Base-by-base conservation (phyloP, 257 asterid genomes). In the Rehmannia glutinosa region DNA sequence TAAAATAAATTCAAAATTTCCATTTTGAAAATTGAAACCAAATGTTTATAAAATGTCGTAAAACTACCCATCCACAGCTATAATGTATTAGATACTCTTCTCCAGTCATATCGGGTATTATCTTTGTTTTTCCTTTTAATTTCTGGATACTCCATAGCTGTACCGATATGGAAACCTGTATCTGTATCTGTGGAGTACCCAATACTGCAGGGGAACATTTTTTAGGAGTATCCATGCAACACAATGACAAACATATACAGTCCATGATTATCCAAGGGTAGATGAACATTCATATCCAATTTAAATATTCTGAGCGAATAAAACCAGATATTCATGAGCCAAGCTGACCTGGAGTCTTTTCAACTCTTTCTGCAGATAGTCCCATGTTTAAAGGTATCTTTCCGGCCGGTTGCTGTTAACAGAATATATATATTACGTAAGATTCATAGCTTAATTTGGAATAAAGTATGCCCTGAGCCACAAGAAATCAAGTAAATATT, bases 341-440 rank as follows among this genome's bases (percentile, higher is more conserved):
- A 58, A 73, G 62, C 77, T 63, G 64, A 83, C 96, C 97, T 76
- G 96, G 87, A 43, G 84, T 79, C 78, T 77, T 89, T 65, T 83
- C 90, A 59, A 69, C 77, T 82, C 87, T 81, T 53, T 87, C 95
- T 27, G 75, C 78, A 25, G 93, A 61, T 67, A 89, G 84, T 46
- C 91, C 95, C 0, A 83, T 82, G 68, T 87, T 82, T 64, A 81
- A 53, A 65, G 93, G 84, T 69, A 80, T 59, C 69, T 87, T 90
- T 47, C 85, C 95, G 20, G 72, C 66, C 58, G 93, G 87, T 82
- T 85, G 89, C 80, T 76, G 80, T 70, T 63, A 64, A 60, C 9
- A 62, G 66, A 55, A 62, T 46, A 25, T 10, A 27, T n/a, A n/a
- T n/a, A 33, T 16, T 17, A 69, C 21, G 51, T 56, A 47, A 72